phyloP scores from a whole-genome alignment of 106 monocot species.

The Alisma plantagoaquatica region DNA sequence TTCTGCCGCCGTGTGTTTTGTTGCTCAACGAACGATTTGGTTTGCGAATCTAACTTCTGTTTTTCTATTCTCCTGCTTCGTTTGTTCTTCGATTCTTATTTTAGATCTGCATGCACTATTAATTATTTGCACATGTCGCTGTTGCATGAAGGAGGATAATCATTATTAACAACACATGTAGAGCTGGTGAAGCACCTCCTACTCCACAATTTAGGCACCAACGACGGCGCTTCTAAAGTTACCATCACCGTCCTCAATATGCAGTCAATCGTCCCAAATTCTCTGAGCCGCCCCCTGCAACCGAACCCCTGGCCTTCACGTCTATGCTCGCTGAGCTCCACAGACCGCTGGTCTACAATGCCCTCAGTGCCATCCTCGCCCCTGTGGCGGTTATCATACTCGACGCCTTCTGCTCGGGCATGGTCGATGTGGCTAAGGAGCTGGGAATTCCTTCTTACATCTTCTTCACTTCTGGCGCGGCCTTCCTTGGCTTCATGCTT shows the following conservation, averaged over 20 bases:
- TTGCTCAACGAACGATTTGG: no score
- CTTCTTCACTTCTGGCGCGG: neutral
- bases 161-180: no score
- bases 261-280: neutral
- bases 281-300: neutral
- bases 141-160: no score
- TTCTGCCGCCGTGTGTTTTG: no score
- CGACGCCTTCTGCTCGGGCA: neutral
- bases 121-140: no score
- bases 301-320: neutral
- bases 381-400: neutral
- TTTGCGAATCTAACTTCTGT: no score
- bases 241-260: conserved; percentile 2
- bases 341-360: neutral
- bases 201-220: no score
- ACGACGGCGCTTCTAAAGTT: neutral
- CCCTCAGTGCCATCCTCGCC: neutral
- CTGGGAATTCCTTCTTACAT: neutral
- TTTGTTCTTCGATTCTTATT: no score
- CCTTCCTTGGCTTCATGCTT: neutral
- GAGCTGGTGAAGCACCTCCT: conserved; percentile 1
- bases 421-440: neutral
- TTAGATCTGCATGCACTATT: no score
- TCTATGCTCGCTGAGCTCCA: neutral
- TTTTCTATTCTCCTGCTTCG: no score